Conservation (phyloP, 2,329 filamentous ascomycete genomes). For the Cladophialophora chaetospira region DNA sequence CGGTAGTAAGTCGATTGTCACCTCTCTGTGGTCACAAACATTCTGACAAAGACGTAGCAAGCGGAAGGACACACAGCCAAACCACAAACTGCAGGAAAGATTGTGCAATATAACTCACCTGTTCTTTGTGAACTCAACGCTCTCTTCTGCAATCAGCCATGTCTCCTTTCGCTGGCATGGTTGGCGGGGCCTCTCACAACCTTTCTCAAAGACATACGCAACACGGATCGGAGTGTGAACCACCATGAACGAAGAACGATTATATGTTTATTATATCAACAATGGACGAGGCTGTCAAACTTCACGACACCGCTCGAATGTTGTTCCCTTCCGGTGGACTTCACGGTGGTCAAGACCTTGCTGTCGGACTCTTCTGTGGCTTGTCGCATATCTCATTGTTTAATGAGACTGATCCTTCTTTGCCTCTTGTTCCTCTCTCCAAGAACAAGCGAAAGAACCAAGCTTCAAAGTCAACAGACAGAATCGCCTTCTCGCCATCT, state of each 20-base stretch:
- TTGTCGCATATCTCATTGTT: neutral
- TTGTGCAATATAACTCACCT: neutral
- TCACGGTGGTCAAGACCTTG: neutral
- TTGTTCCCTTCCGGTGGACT: neutral
- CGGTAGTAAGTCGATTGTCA: no score
- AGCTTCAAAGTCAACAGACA: neutral
- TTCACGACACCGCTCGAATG: neutral
- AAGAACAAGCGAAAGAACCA: neutral
- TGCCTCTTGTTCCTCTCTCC: neutral
- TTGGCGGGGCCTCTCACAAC: no score
- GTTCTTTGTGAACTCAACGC: neutral
- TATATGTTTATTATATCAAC: neutral
- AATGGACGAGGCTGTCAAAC: neutral
- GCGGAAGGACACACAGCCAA: neutral
- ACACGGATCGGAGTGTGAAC: neutral
- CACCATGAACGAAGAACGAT: neutral
- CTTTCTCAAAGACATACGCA: no score
- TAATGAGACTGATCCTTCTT: neutral
- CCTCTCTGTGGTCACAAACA: no score
- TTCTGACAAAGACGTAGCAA: neutral
- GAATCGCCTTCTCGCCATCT: neutral
- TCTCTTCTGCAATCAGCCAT: no score
- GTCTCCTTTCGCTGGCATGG: no score
- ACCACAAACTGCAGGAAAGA: neutral
- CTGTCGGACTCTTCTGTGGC: neutral